Evolutionary conservation across 2,329 filamentous ascomycete genomes (phyloP).

Genomic region (Cercospora canescens): DNA sequence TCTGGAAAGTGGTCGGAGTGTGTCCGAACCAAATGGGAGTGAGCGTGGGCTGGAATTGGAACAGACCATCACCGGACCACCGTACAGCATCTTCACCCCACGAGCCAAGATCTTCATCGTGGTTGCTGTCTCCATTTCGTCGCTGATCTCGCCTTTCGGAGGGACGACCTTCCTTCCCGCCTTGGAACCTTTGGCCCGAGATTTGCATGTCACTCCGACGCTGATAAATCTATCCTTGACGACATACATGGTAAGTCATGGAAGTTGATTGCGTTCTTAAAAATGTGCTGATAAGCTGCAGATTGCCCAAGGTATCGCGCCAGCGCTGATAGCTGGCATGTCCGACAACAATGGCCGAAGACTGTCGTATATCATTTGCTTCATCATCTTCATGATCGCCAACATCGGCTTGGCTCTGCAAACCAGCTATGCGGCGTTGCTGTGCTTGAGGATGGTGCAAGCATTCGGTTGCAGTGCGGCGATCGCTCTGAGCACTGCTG

Average conservation of each 20-base stretch:
- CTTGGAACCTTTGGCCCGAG: slow-evolving; percentile 49
- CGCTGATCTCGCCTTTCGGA: slow-evolving; percentile 32
- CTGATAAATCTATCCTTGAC: slow-evolving; percentile 56
- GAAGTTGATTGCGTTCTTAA: neutral
- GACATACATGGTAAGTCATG: slow-evolving; percentile 54
- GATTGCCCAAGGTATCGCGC: slow-evolving; percentile 54
- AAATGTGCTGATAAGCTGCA: slow-evolving; percentile 1
- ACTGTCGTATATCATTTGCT: slow-evolving; percentile 31
- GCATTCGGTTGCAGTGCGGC: slow-evolving; percentile 41
- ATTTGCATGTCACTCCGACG: slow-evolving; percentile 46
- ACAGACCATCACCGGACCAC: slow-evolving; percentile 25
- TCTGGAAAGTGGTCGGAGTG: neutral
- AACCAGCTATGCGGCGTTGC: slow-evolving; percentile 28
- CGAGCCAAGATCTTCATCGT: slow-evolving; percentile 32
- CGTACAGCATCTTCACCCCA: slow-evolving; percentile 30
- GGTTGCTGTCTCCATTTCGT: slow-evolving; percentile 29
- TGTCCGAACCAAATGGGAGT: neutral
- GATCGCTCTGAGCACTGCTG: slow-evolving; percentile 39
- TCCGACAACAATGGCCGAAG: slow-evolving; percentile 31
- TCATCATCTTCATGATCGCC: slow-evolving; percentile 31
- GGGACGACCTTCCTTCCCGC: slow-evolving; percentile 57
- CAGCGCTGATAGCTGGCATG: slow-evolving; percentile 31
- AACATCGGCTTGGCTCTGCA: slow-evolving; percentile 31
- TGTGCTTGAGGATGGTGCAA: slow-evolving; percentile 41
- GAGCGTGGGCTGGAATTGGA: slow-evolving; percentile 1